These are phyloP conservation scores for Kluyveromyces nonfermentans DNA, from an alignment of 805 yeast genomes.

Conservation along the genomic window DNA sequence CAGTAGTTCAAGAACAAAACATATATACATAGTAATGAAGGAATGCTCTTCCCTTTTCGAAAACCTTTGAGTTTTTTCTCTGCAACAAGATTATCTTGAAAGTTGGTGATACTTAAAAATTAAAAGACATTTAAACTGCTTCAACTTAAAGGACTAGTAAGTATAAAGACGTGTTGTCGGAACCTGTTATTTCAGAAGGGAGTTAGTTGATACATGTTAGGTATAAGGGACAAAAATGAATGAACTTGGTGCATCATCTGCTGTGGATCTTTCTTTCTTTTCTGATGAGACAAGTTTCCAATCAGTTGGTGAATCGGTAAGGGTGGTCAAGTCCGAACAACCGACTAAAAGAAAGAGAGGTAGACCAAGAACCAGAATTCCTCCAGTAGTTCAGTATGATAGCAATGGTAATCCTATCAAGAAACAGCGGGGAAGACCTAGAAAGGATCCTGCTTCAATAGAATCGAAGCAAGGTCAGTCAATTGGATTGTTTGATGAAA, in stretches of 20 bases:
- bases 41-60: neutral
- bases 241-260: neutral
- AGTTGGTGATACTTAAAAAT: neutral
- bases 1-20: no score
- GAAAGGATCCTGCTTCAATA: neutral
- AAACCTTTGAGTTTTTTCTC: neutral
- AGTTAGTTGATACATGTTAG: no score
- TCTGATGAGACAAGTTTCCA: constrained; percentile 1
- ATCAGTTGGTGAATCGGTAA: neutral
- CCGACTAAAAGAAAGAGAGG: constrained; percentile 1
- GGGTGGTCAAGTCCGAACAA: neutral
- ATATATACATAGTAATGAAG: neutral
- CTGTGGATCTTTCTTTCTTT: constrained; percentile 3
- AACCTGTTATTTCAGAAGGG: no score
- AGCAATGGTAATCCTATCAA: constrained; percentile 3
- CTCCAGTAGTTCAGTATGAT: neutral
- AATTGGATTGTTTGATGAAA: neutral
- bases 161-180: no score
- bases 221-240: neutral
- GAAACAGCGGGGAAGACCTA: constrained; percentile 1
- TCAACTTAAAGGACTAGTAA: neutral
- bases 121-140: no score
- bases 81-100: neutral
- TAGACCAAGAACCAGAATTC: constrained; percentile 1
- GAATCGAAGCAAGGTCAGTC: constrained; percentile 7